Evolutionary conservation across 2,329 filamentous ascomycete species (phyloP).

Genomic region (Monosporascus sp.): DNA sequence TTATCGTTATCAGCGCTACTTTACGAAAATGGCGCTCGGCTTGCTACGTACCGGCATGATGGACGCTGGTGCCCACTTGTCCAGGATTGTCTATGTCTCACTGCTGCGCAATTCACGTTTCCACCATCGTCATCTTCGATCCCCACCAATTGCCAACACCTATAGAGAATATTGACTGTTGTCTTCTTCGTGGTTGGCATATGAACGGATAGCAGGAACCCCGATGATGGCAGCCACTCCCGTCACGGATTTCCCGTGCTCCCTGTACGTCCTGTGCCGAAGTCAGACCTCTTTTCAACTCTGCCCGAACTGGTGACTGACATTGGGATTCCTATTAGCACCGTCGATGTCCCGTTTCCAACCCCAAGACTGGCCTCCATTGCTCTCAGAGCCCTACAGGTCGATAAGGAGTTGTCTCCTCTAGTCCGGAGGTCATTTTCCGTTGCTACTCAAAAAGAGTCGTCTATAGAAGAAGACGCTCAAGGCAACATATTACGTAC

Average conservation of each 20-base stretch:
- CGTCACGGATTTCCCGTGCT: constrained; percentile 56
- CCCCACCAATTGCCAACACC: not conserved
- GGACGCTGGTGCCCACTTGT: not conserved
- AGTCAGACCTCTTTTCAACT: constrained; percentile 12
- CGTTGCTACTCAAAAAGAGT: constrained; percentile 35
- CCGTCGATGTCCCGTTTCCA: constrained; percentile 76
- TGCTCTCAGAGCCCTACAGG: constrained; percentile 69
- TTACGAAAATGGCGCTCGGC: no score
- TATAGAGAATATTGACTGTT: not conserved
- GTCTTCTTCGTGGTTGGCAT: not conserved
- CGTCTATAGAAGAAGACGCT: constrained; percentile 15
- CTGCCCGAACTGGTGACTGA: constrained; percentile 10
- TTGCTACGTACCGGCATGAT: no score
- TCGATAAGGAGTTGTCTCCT: constrained; percentile 85
- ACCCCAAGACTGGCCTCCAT: constrained; percentile 70
- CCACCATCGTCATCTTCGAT: not conserved
- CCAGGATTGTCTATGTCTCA: constrained; percentile 4
- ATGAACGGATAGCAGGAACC: constrained; percentile 2
- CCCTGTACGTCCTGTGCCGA: constrained; percentile 47
- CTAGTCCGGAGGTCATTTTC: constrained; percentile 71
- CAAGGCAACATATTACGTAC: constrained; percentile 56
- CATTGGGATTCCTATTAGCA: constrained; percentile 39
- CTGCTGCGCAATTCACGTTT: constrained; percentile 15
- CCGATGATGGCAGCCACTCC: constrained; percentile 34
- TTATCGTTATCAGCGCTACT: not conserved